These are phyloP conservation scores for Agapanthus africanus DNA, from an alignment of 106 monocot genomes.

Conservation along the genomic window DNA sequence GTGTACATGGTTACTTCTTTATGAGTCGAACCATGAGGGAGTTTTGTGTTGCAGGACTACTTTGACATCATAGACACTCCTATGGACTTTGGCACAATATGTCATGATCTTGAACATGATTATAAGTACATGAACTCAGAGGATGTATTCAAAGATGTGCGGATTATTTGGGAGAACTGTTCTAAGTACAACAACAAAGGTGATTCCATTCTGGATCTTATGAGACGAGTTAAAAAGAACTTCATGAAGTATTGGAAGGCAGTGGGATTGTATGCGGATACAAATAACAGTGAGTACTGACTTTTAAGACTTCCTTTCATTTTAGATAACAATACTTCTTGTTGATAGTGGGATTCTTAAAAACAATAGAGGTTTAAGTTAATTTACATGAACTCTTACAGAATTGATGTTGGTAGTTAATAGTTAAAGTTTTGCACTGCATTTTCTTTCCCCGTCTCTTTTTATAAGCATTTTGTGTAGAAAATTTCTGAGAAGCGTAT, in stretches of 20 bases:
- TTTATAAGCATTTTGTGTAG: too few species aligned
- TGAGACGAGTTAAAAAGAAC: slow-evolving; percentile 94
- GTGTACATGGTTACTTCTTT: background rate
- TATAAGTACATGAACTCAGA: slow-evolving; percentile 77
- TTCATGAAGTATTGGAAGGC: slow-evolving; percentile 91
- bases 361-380: too few species aligned
- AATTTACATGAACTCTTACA: background rate
- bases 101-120: slow-evolving; percentile 57
- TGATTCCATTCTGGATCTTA: slow-evolving; percentile 86
- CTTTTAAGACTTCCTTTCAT: background rate
- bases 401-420: background rate
- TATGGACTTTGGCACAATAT: slow-evolving; percentile 99
- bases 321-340: background rate
- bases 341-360: background rate
- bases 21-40: slow-evolving; percentile 2
- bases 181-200: slow-evolving; percentile 94
- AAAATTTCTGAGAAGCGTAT: too few species aligned
- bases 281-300: slow-evolving; percentile 24
- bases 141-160: slow-evolving; percentile 83
- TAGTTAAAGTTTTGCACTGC: too few species aligned
- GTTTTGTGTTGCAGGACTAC: slow-evolving; percentile 62
- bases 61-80: slow-evolving; percentile 93
- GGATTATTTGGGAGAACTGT: slow-evolving; percentile 93
- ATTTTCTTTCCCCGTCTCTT: too few species aligned
- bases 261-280: slow-evolving; percentile 55